phyloP scores from a whole-genome alignment of 2,329 filamentous ascomycete genomes.

The Diaporthe destruens region DNA sequence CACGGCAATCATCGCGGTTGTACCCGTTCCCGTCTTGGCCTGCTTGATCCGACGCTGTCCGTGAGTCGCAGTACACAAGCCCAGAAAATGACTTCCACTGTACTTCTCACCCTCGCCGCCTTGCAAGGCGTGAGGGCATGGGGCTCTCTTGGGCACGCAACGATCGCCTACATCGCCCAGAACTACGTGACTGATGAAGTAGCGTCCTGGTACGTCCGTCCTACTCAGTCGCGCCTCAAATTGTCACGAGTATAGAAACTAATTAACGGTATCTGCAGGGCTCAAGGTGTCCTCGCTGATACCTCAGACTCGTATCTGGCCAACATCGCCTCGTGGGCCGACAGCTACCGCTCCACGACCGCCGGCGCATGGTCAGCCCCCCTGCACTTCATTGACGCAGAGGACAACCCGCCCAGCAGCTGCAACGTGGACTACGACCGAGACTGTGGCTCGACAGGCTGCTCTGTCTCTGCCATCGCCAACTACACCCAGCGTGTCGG shows the following conservation, averaged over 20 bases:
- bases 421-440: constrained; percentile 59
- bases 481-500: constrained; percentile 49
- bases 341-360: constrained; percentile 60
- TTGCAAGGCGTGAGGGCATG: constrained; percentile 40
- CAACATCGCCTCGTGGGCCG: constrained; percentile 63
- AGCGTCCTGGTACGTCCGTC: constrained; percentile 43
- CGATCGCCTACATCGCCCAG: constrained; percentile 55
- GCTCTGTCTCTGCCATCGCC: constrained; percentile 59
- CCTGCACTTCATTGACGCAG: constrained; percentile 67
- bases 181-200: constrained; percentile 53
- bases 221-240: too few species aligned
- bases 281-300: constrained; percentile 52
- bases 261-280: constrained; percentile 35
- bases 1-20: constrained; percentile 24
- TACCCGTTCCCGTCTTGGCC: constrained; percentile 27
- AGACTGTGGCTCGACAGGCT: constrained; percentile 60
- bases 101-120: constrained; percentile 37
- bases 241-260: background rate
- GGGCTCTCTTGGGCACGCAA: constrained; percentile 53
- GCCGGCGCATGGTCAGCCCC: constrained; percentile 60
- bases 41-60: constrained; percentile 1
- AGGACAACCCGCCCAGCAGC: constrained; percentile 61
- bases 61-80: background rate
- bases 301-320: constrained; percentile 51
- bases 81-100: constrained; percentile 10